A percentile compares a stretch with the other conserved stretches of the same genome.
Conservation (phyloP, 441 rosid genomes). For the Pelargonium fulgidum region DNA sequence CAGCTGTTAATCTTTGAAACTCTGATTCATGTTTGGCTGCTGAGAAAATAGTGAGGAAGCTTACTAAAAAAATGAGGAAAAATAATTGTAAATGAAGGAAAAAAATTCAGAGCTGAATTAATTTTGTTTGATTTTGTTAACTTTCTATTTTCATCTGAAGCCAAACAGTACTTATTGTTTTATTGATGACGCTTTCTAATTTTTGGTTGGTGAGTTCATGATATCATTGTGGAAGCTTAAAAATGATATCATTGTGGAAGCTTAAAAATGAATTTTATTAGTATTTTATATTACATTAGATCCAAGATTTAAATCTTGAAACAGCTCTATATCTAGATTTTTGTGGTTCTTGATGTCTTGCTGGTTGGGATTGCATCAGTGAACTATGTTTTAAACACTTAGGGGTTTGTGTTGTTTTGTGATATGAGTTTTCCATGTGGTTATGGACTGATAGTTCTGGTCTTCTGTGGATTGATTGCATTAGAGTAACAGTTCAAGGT, state of each 20-base stretch:
- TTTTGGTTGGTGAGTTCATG: too few species aligned
- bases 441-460: not conserved
- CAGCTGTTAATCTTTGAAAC: not conserved
- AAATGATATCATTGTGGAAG: too few species aligned
- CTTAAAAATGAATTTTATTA: too few species aligned
- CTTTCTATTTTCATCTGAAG: too few species aligned
- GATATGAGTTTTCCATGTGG: not conserved
- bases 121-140: too few species aligned
- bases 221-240: too few species aligned
- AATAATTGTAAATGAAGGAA: not conserved
- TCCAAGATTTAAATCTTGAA: too few species aligned
- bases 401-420: not conserved
- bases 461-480: constrained; percentile 6
- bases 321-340: not conserved
- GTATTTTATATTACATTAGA: too few species aligned
- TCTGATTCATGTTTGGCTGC: not conserved
- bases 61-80: too few species aligned
- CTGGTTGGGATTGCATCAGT: not conserved
- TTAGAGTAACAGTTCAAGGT: constrained; percentile 76
- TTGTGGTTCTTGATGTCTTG: not conserved
- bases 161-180: too few species aligned
- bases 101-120: not conserved
- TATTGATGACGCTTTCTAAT: too few species aligned
- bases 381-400: not conserved
- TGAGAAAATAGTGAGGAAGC: not conserved